Conservation (phyloP, 75 land plant species). For the Selaginella tamariscina region DNA sequence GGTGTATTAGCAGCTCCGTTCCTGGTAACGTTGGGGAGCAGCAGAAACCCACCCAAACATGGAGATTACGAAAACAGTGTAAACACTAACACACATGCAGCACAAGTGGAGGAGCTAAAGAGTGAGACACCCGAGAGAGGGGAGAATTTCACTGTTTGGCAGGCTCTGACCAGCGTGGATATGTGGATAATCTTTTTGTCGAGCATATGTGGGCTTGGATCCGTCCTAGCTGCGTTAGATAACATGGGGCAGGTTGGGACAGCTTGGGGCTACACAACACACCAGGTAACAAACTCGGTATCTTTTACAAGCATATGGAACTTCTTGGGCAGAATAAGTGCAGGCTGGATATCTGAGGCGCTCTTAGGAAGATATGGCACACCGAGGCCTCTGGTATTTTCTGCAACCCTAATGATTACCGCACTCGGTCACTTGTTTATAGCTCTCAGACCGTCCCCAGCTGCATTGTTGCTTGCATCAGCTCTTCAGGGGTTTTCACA, state of each 20-base stretch:
- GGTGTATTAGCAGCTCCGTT: too few species aligned
- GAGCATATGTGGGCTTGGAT: not conserved
- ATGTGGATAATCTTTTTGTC: slow-evolving; percentile 1
- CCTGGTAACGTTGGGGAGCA: too few species aligned
- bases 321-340: slow-evolving; percentile 8
- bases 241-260: slow-evolving; percentile 8
- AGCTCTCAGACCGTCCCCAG: slow-evolving; percentile 2
- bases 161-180: slow-evolving; percentile 4
- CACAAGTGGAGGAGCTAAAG: too few species aligned
- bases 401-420: not conserved
- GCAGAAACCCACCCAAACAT: too few species aligned
- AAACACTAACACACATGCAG: too few species aligned
- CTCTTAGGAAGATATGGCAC: not conserved
- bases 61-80: too few species aligned
- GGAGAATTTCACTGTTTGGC: not conserved
- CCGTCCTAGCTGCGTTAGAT: not conserved
- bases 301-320: slow-evolving; percentile 3
- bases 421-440: not conserved
- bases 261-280: not conserved
- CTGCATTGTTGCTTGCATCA: slow-evolving; percentile 33
- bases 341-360: not conserved
- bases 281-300: not conserved
- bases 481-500: slow-evolving; percentile 44
- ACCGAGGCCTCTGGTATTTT: not conserved
- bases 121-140: slow-evolving; percentile 8